Base-by-base conservation (phyloP, 1,284 basidiomycete species). In the Lentinula novae-zelandiae region DNA sequence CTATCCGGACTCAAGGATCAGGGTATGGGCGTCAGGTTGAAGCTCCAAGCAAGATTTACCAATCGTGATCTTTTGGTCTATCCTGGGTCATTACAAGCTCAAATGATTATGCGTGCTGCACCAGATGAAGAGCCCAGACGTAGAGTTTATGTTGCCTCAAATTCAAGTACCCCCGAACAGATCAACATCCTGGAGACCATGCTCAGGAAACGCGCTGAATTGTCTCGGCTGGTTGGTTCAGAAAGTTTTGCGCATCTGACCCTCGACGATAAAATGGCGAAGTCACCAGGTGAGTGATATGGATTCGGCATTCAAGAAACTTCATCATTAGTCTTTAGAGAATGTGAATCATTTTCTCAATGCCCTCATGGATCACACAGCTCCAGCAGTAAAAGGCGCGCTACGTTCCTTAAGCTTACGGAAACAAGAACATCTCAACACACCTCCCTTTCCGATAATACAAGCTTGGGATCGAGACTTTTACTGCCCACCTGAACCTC, bases 391-490 rank as follows among this genome's bases (percentile, higher is more conserved):
- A 5, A 78, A 82, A 48, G 78, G 76, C 22, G 95, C 95, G 55
- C 76, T 97, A 48, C 80, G 82, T 17, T 79, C 84, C 6, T 80
- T 97, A 22, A 87, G 88, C 64, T 67, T 80, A 52, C 80, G 91
- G 62, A 97, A 96, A 75, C 87, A 90, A 70, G 78, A 76, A 9
- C 86, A 89, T 68, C 80, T 89, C 40, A 74, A 80, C 36, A 75
- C 83, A 2, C 65, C 75, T 10, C 72, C 80, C 60, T 73, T 82
- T 50, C 92, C 92, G 36, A 76, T 78, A 8, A 86, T 97, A 60
- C 84, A 95, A 65, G 89, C 93, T 2, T 98, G 95, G 95, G 95
- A 98, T 73, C 83, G 94, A 63, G 94, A 97, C 67, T 96, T 89
- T 71, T 96, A 93, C 75, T 84, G 89, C 69, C 87, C 90, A 0